These are phyloP conservation scores for Flaveria trinervia DNA, from an alignment of 129 eudicot species.

Conservation along the genomic window DNA sequence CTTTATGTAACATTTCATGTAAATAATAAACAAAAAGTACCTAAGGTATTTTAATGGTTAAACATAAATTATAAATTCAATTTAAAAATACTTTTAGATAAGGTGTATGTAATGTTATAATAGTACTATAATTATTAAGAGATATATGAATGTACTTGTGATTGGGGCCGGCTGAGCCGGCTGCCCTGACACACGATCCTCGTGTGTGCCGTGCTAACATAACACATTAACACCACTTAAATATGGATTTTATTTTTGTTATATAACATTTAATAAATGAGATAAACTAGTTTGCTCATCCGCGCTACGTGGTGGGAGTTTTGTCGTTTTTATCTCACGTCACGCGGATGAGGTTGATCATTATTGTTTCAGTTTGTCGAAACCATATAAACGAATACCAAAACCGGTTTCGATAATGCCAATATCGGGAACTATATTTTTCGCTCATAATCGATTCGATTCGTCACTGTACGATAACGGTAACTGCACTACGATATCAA, in stretches of 20 bases:
- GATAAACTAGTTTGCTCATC: no score
- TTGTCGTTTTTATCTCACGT: no score
- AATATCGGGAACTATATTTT: no score
- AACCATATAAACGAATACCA: no score
- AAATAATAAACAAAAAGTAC: no score
- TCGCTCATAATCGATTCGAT: no score
- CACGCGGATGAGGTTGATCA: no score
- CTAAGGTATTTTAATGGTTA: neutral
- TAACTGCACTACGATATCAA: no score
- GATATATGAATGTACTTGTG: slow-evolving; percentile 11
- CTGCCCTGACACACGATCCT: slow-evolving; percentile 41
- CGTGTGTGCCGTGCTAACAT: slow-evolving; percentile 46
- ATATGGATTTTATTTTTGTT: neutral
- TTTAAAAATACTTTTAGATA: neutral
- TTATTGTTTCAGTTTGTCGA: no score
- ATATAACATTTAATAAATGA: neutral
- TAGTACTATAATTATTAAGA: neutral
- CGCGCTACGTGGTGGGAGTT: no score
- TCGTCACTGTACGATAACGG: no score
- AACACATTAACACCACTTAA: neutral
- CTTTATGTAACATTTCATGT: neutral
- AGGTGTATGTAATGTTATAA: neutral
- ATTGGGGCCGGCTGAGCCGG: slow-evolving; percentile 45
- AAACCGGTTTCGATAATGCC: no score
- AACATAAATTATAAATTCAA: neutral